phyloP scores from a whole-genome alignment of 306 rosid genomes.

The Leucaena leucocephala region DNA sequence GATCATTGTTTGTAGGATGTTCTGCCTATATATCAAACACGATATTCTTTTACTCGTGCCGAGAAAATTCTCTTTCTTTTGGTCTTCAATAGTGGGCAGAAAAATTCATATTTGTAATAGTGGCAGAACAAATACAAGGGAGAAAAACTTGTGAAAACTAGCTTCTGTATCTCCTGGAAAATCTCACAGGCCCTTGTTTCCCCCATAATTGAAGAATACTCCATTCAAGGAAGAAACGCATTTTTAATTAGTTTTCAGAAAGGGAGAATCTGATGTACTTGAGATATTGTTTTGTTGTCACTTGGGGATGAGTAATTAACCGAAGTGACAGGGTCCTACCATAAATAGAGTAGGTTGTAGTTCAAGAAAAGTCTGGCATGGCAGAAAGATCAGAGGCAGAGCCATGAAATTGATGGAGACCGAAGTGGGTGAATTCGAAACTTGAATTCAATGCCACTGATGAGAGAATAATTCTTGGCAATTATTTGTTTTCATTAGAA shows the following conservation, averaged over 20 bases:
- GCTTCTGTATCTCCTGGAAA: conserved; percentile 30
- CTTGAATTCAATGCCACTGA: background rate
- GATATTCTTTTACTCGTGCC: background rate
- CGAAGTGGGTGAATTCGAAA: background rate
- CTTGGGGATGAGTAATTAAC: background rate
- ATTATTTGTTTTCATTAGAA: background rate
- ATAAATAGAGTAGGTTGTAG: conserved; percentile 3
- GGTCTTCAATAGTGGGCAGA: conserved; percentile 20
- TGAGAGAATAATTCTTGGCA: conserved; percentile 1
- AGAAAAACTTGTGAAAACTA: background rate
- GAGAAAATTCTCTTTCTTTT: conserved; percentile 26
- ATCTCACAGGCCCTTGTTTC: background rate
- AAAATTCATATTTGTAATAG: conserved; percentile 17
- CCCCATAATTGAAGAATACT: conserved; percentile 8
- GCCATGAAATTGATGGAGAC: conserved; percentile 10
- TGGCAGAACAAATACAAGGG: conserved; percentile 9
- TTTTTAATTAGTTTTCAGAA: background rate
- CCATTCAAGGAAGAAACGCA: background rate
- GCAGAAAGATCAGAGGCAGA: background rate
- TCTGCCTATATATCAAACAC: background rate
- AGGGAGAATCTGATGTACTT: conserved; percentile 1
- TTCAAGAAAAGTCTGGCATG: conserved; percentile 5
- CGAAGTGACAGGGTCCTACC: conserved; percentile 4
- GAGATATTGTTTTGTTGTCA: background rate
- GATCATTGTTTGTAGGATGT: conserved; percentile 8